A percentile compares a stretch with the other conserved stretches of the same genome.
Conservation (phyloP, 257 asterid species). For the Craterostigma plantagineum region DNA sequence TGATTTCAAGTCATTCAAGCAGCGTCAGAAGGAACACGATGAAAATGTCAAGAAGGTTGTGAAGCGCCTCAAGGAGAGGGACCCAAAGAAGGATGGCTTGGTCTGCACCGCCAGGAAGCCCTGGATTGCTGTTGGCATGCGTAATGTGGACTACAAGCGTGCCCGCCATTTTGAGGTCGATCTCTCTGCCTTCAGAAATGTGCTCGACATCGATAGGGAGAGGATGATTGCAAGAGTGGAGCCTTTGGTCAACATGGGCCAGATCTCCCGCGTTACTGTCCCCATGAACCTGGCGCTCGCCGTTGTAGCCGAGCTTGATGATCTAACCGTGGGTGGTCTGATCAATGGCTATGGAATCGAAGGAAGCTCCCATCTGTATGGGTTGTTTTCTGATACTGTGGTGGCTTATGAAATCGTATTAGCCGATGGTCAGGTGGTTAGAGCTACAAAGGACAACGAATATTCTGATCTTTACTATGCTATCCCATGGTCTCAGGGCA, state of each 20-base stretch:
- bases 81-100: conserved; percentile 36
- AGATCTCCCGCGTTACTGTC: conserved; percentile 68
- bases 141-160: conserved; percentile 83
- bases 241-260: conserved; percentile 96
- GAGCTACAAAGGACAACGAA: conserved; percentile 84
- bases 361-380: conserved; percentile 91
- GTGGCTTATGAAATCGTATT: conserved; percentile 75
- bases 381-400: conserved; percentile 80
- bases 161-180: conserved; percentile 93
- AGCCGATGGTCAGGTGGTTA: conserved; percentile 65
- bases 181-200: conserved; percentile 69
- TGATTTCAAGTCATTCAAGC: conserved; percentile 56
- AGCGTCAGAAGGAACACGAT: conserved; percentile 31
- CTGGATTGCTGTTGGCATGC: conserved; percentile 79
- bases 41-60: conserved; percentile 26
- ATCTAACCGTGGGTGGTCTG: conserved; percentile 86
- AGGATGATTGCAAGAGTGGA: conserved; percentile 83
- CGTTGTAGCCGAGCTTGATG: conserved; percentile 94
- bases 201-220: conserved; percentile 55
- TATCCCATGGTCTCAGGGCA: conserved; percentile 96
- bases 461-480: conserved; percentile 75
- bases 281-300: conserved; percentile 83
- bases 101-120: conserved; percentile 96
- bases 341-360: conserved; percentile 90
- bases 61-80: conserved; percentile 34